Conservation (phyloP, 768 basidiomycete genomes). For the Termitomyces sp. region DNA sequence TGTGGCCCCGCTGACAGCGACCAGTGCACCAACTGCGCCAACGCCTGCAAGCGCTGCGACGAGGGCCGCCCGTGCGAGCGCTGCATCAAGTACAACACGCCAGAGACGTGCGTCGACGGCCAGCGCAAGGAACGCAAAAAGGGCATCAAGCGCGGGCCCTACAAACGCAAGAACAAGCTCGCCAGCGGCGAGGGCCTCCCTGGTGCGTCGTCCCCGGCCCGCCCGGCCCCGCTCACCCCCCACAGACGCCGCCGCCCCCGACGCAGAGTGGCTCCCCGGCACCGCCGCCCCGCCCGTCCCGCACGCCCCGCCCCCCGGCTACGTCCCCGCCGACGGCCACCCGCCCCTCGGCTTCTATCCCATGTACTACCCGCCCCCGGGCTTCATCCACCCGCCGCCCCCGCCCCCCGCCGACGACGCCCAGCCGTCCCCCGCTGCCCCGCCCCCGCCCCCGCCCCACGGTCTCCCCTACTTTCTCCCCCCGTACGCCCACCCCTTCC, state of each 20-base stretch:
- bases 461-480: neutral
- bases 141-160: conserved; percentile 83
- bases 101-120: conserved; percentile 77
- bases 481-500: neutral
- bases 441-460: neutral
- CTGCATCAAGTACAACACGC: conserved; percentile 83
- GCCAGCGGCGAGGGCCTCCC: neutral
- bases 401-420: neutral
- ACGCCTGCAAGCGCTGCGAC: conserved; percentile 86
- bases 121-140: conserved; percentile 92
- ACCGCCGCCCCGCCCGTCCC: neutral
- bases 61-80: conserved; percentile 85
- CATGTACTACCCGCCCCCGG: conserved; percentile 30
- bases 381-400: conserved; percentile 24
- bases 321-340: conserved; percentile 25
- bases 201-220: neutral
- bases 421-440: neutral
- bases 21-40: conserved; percentile 80
- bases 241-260: neutral
- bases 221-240: neutral
- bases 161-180: conserved; percentile 52
- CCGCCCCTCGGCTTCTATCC: conserved; percentile 25
- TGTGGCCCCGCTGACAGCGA: neutral
- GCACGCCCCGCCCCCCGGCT: conserved; percentile 20
- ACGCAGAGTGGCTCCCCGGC: neutral